phyloP scores from a whole-genome alignment of 1,284 basidiomycete species.

The Moesziomyces sp. region DNA sequence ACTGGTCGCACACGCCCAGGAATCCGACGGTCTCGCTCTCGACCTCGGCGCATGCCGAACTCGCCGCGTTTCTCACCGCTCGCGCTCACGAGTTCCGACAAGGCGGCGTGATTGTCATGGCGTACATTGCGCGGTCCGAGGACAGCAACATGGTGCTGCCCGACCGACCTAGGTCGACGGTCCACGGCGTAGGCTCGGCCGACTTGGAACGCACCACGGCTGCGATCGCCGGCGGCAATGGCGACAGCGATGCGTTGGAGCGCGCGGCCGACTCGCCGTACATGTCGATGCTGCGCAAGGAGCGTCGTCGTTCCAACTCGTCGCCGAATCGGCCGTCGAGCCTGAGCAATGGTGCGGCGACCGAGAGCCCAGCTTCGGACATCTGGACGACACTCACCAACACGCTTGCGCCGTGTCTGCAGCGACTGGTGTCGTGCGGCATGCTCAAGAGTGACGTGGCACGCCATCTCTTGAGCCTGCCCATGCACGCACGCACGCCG shows the following conservation, averaged over 20 bases:
- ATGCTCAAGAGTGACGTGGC: conserved; percentile 69
- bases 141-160: conserved; percentile 45
- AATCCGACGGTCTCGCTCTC: conserved; percentile 60
- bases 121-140: conserved; percentile 68
- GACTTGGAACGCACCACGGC: conserved; percentile 17
- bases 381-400: conserved; percentile 68
- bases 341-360: neutral
- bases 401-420: conserved; percentile 68
- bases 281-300: conserved; percentile 31
- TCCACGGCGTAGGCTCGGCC: conserved; percentile 22
- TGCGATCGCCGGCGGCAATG: conserved; percentile 2
- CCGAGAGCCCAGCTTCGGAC: conserved; percentile 46
- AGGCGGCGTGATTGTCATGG: conserved; percentile 67
- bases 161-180: conserved; percentile 39
- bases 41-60: conserved; percentile 68
- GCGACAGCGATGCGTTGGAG: neutral
- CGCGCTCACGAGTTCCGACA: conserved; percentile 68
- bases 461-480: conserved; percentile 66
- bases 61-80: conserved; percentile 66
- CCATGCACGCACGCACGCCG: conserved; percentile 68
- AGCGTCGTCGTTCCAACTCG: conserved; percentile 46
- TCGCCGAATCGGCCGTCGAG: conserved; percentile 37
- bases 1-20: conserved; percentile 67
- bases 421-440: conserved; percentile 68
- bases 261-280: conserved; percentile 8